These are phyloP conservation scores for Byssothecium circinans DNA, from an alignment of 2,329 filamentous ascomycete species.

Conservation along the genomic window DNA sequence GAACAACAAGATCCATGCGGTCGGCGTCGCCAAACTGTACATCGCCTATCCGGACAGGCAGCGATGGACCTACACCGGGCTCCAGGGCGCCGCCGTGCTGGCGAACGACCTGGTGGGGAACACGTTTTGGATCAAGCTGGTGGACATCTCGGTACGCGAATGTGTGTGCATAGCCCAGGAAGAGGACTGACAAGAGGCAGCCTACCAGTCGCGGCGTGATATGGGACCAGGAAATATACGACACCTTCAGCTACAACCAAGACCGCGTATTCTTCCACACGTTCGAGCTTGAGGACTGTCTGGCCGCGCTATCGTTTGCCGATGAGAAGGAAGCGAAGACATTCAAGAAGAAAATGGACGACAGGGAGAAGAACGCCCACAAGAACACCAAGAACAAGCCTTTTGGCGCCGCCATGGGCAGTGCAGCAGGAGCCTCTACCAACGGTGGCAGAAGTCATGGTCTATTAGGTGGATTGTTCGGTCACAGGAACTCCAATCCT, in stretches of 20 bases:
- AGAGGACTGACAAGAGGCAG: slow-evolving; percentile 59
- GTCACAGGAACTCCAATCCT: slow-evolving; percentile 52
- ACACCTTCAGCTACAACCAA: slow-evolving; percentile 92
- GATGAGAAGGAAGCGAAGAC: slow-evolving; percentile 98
- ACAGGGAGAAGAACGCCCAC: slow-evolving; percentile 92
- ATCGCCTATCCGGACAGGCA: slow-evolving; percentile 83
- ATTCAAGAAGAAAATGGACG: slow-evolving; percentile 96
- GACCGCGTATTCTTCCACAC: slow-evolving; percentile 97
- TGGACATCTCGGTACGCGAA: slow-evolving; percentile 83
- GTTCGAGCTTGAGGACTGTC: slow-evolving; percentile 91
- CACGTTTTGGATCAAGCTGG: slow-evolving; percentile 96
- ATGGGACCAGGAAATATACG: slow-evolving; percentile 83
- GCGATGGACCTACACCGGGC: slow-evolving; percentile 90
- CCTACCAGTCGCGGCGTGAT: slow-evolving; percentile 34
- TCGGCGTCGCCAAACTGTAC: slow-evolving; percentile 90
- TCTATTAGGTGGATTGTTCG: slow-evolving; percentile 55
- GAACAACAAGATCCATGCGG: slow-evolving; percentile 95
- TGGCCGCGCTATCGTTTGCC: slow-evolving; percentile 86
- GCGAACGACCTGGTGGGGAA: slow-evolving; percentile 93
- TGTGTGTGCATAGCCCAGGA: background rate
- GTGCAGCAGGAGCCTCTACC: slow-evolving; percentile 19
- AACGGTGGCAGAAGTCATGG: slow-evolving; percentile 47
- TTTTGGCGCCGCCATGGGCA: slow-evolving; percentile 56
- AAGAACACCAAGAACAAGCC: slow-evolving; percentile 80
- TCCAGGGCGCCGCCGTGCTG: slow-evolving; percentile 89